Base-by-base conservation (phyloP, 2,329 filamentous ascomycete species). In the Paecilomyces sp. region DNA sequence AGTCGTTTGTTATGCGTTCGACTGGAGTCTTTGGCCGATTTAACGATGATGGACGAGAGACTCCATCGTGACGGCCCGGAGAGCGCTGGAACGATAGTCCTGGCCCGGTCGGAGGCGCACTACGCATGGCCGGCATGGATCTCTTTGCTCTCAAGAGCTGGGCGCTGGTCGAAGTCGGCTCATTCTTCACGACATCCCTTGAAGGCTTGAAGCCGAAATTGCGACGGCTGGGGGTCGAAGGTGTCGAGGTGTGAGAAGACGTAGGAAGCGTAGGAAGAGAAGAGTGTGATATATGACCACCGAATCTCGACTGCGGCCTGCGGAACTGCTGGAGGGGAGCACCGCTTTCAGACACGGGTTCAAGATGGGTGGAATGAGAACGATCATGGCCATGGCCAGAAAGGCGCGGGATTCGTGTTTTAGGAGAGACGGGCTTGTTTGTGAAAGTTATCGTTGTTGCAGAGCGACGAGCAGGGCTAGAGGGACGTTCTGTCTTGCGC, bases 371-470 rank as follows among this genome's bases (percentile, higher is more conserved):
- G 11, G 89, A 89, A 65, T 86, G 84, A 4, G 87, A 84, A 57
- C 88, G 83, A 69, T 91, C 88, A 73, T 90, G 87, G 61, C 81
- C 88, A 73, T 90, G 87, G 61, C 81, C 82, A 58, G 88, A 81
- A 36, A 92, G 88, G 57, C 92, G 85, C 41, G 93, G 92, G 61
- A 96, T 88, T 59, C 92, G 88, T 34, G 92, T 94, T 34, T 70
- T 66, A 4, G 75, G 68, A 28, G 77, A 71, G 25, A 79, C 70
- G n/a, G 84, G 78, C 69, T 92, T 92, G 75, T 90, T 94, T 55
- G 91, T 95, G 71, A 97, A 97, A 6, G 92, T 97, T 62, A 97
- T 81, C 12, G 92, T 93, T 30, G 94, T 89, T 11, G 91, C 87
- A 18, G 90, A 85, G 58, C 83, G 79, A 62, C 90, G 84, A 24